Percentiles rank a stretch among this genome's conserved stretches.
These are phyloP conservation scores for Laetiporus sulphureus DNA, from an alignment of 1,284 basidiomycete species.

Conservation along the genomic window DNA sequence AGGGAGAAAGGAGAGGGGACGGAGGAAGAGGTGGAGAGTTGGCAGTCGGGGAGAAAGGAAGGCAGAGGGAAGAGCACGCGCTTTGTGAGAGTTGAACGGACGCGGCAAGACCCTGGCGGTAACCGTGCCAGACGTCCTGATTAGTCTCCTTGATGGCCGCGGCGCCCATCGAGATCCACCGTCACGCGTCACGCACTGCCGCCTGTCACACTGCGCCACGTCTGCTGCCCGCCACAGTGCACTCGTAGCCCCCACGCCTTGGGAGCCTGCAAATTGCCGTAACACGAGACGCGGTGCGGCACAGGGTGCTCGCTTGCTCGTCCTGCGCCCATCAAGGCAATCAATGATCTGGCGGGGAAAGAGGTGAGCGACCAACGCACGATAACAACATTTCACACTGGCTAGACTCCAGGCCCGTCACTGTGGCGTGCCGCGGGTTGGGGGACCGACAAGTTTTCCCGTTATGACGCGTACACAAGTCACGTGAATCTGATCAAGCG, in stretches of 20 bases:
- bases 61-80: slow-evolving; percentile 25
- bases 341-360: no score
- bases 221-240: no score
- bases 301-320: no score
- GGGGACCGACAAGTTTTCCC: slow-evolving; percentile 6
- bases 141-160: slow-evolving; percentile 30
- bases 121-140: slow-evolving; percentile 29
- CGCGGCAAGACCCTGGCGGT: slow-evolving; percentile 21
- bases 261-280: no score
- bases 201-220: slow-evolving; percentile 15
- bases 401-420: slow-evolving; percentile 4
- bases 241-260: no score
- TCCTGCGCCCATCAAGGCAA: no score
- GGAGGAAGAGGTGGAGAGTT: slow-evolving; percentile 23
- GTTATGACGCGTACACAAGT: slow-evolving; percentile 7
- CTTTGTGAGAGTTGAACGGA: slow-evolving; percentile 20
- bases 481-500: no score
- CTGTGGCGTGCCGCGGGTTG: slow-evolving; percentile 3
- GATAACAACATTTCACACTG: slow-evolving; percentile 6
- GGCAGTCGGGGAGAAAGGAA: slow-evolving; percentile 32
- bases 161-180: slow-evolving; percentile 27
- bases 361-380: neutral
- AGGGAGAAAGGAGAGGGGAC: slow-evolving; percentile 16
- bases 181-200: slow-evolving; percentile 14
- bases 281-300: no score